Evolutionary conservation across 345 rosid species (phyloP).

Genomic region (Ceriops tagal): DNA sequence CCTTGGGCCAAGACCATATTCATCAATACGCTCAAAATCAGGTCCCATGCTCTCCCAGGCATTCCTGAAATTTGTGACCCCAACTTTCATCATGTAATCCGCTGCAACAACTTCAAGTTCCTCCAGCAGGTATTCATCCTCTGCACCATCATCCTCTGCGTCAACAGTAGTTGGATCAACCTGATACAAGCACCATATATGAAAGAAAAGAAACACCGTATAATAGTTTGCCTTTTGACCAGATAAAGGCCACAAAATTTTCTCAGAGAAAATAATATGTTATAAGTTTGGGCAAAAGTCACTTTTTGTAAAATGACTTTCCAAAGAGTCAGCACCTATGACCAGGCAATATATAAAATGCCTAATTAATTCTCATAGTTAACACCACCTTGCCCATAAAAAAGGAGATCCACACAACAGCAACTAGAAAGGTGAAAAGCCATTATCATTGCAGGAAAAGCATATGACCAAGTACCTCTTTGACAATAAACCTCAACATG

Average conservation of each 20-base stretch:
- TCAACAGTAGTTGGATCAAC: constrained; percentile 91
- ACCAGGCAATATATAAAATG: neutral
- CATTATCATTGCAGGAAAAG: neutral
- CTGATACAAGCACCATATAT: constrained; percentile 33
- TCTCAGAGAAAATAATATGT: neutral
- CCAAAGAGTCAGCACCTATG: neutral
- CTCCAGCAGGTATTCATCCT: constrained; percentile 96
- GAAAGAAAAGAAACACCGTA: neutral
- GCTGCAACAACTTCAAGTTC: constrained; percentile 93
- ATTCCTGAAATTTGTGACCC: constrained; percentile 88
- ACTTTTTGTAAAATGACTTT: neutral
- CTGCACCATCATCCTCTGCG: constrained; percentile 92
- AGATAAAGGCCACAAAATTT: neutral
- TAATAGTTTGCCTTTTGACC: neutral
- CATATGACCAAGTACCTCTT: constrained; percentile 53
- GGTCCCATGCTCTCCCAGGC: constrained; percentile 91
- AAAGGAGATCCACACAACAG: no score
- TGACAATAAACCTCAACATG: constrained; percentile 75
- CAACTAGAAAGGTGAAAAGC: neutral
- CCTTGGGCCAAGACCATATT: constrained; percentile 94
- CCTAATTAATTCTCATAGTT: neutral
- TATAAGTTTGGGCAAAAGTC: neutral
- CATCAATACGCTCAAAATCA: constrained; percentile 78
- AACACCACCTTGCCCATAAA: neutral
- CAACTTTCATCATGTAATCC: constrained; percentile 82